Base-by-base conservation (phyloP, 225 moss, liverwort and hornwort species). In the Marchantia paleacea region DNA sequence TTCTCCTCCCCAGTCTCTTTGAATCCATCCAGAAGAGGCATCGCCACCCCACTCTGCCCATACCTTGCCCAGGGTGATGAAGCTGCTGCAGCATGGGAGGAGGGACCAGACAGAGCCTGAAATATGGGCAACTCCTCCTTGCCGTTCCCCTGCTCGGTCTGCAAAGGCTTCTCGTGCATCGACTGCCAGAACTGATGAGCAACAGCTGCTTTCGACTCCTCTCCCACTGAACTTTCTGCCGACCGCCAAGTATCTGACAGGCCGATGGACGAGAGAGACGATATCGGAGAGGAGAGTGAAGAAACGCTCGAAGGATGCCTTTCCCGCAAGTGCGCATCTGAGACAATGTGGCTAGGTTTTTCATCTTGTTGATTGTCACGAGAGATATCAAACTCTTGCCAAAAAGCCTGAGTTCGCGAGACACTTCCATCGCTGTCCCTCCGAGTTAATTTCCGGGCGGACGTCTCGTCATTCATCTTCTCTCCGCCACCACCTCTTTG, bases 141-240 rank as follows among this genome's bases (percentile, higher is more conserved):
- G 10, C 83, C 76, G 82, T 87, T 92, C 74, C 88, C 26, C 69
- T 91, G 88, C 62, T 92, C 92, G 1, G 85, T 85, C 77, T 87
- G 88, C 0, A 86, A 81, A 24, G 89, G 87, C 79, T 91, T 94
- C 61, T 91, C 92, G 63, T 91, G 92, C 81, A 88, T 66, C 7
- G 87, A 85, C 81, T 92, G 89, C 94, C 90, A 91, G 82, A 91
- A 90, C 57, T 89, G 88, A 76, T 83, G 88, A 11, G 91, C 90
- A 25, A 91, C 85, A 68, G 78, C 76, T 69, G 49, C 88, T 80
- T 92, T 92, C 25, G 89, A 87, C 81, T 89, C 91, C 72, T 92
- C 93, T 6, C 84, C 91, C 15, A 84, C 85, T 3, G 89, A 85
- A 82, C 72, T 87, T 60, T 90, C 89, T 9, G 82, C 85, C 53